Evolutionary conservation across 306 rosid genomes (phyloP).

Genomic region (Dalbergia cochinchinensis): DNA sequence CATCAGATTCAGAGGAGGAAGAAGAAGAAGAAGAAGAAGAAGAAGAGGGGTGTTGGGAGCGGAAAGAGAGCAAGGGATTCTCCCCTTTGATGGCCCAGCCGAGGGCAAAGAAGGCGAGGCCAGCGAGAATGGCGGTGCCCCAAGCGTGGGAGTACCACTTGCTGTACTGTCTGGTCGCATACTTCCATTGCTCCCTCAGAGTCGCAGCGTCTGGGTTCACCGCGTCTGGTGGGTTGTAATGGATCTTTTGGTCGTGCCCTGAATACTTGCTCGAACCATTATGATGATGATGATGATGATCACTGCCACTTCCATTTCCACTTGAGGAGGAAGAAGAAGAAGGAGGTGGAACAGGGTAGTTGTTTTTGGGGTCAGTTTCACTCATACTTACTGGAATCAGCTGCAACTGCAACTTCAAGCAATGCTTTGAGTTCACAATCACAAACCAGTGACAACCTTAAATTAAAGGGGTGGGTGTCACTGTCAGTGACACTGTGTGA

Average conservation of each 20-base stretch:
- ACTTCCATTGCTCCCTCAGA: constrained; percentile 92
- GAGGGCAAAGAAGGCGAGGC: constrained; percentile 88
- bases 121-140: constrained; percentile 96
- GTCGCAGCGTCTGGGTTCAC: constrained; percentile 78
- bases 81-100: constrained; percentile 95
- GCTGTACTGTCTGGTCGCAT: constrained; percentile 75
- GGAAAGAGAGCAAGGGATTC: constrained; percentile 79
- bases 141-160: constrained; percentile 93
- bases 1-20: constrained; percentile 36
- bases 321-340: constrained; percentile 45
- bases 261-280: constrained; percentile 41
- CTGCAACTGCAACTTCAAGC: background rate
- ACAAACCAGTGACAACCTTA: too few species aligned
- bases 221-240: constrained; percentile 73
- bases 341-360: constrained; percentile 34
- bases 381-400: constrained; percentile 32
- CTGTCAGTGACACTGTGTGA: too few species aligned
- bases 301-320: background rate
- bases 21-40: constrained; percentile 42
- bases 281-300: constrained; percentile 9
- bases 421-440: background rate
- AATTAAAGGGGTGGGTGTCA: too few species aligned
- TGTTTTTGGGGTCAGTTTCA: constrained; percentile 50
- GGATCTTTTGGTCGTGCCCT: constrained; percentile 47
- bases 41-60: constrained; percentile 38